Evolutionary conservation across 2,329 filamentous ascomycete species (phyloP).

Genomic region (Fusarium redolens): DNA sequence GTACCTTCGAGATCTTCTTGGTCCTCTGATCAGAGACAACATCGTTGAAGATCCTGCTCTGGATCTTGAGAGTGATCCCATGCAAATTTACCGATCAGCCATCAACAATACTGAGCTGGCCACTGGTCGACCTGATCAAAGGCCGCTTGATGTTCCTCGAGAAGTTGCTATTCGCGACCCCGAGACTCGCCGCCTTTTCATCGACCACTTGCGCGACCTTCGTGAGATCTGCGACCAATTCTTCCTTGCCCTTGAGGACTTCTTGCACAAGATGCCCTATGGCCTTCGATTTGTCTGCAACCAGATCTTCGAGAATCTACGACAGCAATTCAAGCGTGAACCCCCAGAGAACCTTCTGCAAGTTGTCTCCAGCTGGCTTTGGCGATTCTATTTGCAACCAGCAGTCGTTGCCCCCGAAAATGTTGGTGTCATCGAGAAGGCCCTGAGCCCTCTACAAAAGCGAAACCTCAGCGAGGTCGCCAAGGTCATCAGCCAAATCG

Average conservation of each 20-base stretch:
- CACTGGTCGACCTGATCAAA: conserved; percentile 84
- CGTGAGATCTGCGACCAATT: conserved; percentile 95
- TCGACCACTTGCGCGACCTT: conserved; percentile 92
- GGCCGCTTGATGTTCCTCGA: conserved; percentile 85
- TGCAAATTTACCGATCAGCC: conserved; percentile 94
- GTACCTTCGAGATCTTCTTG: conserved; percentile 87
- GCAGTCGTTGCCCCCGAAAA: conserved; percentile 91
- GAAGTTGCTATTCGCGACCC: conserved; percentile 96
- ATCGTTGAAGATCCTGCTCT: conserved; percentile 92
- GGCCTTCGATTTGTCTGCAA: conserved; percentile 89
- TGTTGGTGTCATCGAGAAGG: conserved; percentile 90
- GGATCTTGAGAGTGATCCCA: conserved; percentile 94
- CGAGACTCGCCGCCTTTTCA: conserved; percentile 92
- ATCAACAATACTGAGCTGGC: conserved; percentile 98
- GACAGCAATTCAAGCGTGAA: conserved; percentile 82
- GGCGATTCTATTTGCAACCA: conserved; percentile 93
- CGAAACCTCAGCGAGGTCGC: conserved; percentile 90
- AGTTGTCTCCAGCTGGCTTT: conserved; percentile 89
- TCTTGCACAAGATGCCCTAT: conserved; percentile 89
- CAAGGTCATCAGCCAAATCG: conserved; percentile 91
- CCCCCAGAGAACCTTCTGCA: conserved; percentile 82
- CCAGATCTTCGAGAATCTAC: conserved; percentile 84
- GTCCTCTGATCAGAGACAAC: conserved; percentile 87
- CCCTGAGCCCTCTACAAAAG: conserved; percentile 90
- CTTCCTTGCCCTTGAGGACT: conserved; percentile 82